Evolutionary conservation across 352 stramenopile genomes (phyloP).

Genomic region (Peronospora belbahrii): DNA sequence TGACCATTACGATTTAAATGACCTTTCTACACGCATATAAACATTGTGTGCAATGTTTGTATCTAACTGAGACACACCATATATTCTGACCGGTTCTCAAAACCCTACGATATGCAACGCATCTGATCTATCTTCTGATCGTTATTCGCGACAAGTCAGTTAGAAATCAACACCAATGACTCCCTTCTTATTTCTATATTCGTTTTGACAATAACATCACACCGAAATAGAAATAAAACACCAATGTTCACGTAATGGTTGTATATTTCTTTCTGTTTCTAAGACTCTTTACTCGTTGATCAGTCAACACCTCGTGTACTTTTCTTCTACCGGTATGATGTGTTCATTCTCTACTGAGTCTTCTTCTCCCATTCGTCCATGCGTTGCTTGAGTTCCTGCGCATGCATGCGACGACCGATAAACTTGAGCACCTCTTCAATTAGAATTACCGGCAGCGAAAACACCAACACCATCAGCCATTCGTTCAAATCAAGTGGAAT

Average conservation of each 20-base stretch:
- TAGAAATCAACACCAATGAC: too few relatives aligned
- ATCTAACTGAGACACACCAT: too few relatives aligned
- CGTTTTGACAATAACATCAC: too few relatives aligned
- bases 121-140: background rate
- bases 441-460: slow-evolving; percentile 90
- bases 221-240: too few relatives aligned
- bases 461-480: slow-evolving; percentile 88
- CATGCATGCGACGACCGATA: slow-evolving; percentile 75
- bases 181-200: too few relatives aligned
- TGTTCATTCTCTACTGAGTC: slow-evolving; percentile 29
- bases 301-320: background rate
- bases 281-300: too few relatives aligned
- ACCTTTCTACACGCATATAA: too few relatives aligned
- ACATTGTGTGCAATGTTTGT: too few relatives aligned
- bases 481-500: slow-evolving; percentile 88
- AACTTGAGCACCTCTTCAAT: slow-evolving; percentile 94
- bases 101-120: background rate
- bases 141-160: too few relatives aligned
- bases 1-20: too few relatives aligned
- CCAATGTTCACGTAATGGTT: slow-evolving; percentile 5
- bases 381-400: slow-evolving; percentile 59
- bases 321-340: slow-evolving; percentile 1
- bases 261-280: slow-evolving; percentile 25
- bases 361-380: slow-evolving; percentile 51
- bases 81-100: background rate